Evolutionary conservation across 306 rosid species (phyloP).

Genomic region (Begonia masoniana): DNA sequence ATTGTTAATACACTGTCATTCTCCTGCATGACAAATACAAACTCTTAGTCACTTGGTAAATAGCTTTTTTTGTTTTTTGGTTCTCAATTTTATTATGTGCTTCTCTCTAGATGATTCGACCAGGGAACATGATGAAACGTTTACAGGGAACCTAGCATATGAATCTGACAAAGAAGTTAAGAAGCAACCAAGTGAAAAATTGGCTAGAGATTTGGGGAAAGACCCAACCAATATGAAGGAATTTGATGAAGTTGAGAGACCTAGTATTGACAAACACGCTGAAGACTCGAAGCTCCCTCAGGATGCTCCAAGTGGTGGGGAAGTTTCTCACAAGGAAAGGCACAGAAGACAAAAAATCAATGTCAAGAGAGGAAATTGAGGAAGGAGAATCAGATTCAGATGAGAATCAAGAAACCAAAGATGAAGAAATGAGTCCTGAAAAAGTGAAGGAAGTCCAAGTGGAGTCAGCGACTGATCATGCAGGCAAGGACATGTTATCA

Average conservation of each 20-base stretch:
- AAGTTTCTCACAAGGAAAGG: slow-evolving; percentile 33
- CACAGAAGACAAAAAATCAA: slow-evolving; percentile 32
- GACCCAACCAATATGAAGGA: slow-evolving; percentile 25
- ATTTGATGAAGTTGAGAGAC: slow-evolving; percentile 38
- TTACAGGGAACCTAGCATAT: slow-evolving; percentile 19
- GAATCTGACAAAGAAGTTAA: slow-evolving; percentile 37
- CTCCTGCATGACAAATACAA: not conserved
- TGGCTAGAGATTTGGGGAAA: slow-evolving; percentile 17
- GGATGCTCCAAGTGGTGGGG: slow-evolving; percentile 30
- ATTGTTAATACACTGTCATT: not conserved
- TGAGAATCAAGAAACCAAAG: slow-evolving; percentile 24
- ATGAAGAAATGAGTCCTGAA: slow-evolving; percentile 20
- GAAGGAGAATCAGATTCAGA: slow-evolving; percentile 33
- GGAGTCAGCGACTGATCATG: slow-evolving; percentile 18
- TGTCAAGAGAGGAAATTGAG: slow-evolving; percentile 30
- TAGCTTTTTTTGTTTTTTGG: too few species aligned
- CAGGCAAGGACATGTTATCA: slow-evolving; percentile 29
- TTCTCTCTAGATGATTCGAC: slow-evolving; percentile 44
- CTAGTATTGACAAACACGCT: slow-evolving; percentile 10
- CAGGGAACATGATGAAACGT: slow-evolving; percentile 36
- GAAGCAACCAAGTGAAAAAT: slow-evolving; percentile 31
- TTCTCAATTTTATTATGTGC: slow-evolving; percentile 1
- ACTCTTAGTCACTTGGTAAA: too few species aligned
- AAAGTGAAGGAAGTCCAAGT: slow-evolving; percentile 20
- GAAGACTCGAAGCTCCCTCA: slow-evolving; percentile 28